phyloP scores from a whole-genome alignment of 495 filamentous ascomycete species.

The Cudoniella acicularis region DNA sequence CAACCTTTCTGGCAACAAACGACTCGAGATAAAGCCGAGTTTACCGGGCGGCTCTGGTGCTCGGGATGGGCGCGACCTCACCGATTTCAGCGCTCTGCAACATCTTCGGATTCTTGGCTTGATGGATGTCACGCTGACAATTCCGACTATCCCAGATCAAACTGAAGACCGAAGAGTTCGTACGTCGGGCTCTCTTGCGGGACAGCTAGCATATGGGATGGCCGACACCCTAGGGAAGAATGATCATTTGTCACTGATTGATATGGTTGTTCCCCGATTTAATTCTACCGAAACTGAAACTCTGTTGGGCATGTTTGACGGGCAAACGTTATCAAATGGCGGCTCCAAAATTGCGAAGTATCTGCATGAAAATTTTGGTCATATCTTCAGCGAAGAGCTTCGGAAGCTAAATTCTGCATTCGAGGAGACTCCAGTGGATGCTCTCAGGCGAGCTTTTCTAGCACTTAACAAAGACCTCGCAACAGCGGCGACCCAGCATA shows the following conservation, averaged over 20 bases:
- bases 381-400: constrained; percentile 78
- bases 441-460: constrained; percentile 81
- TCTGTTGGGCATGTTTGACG: constrained; percentile 91
- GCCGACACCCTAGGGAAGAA: constrained; percentile 91
- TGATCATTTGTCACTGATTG: constrained; percentile 94
- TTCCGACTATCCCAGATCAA: constrained; percentile 88
- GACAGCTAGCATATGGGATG: constrained; percentile 91
- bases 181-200: constrained; percentile 89
- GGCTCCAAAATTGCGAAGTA: constrained; percentile 96
- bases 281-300: constrained; percentile 89
- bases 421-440: constrained; percentile 74
- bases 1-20: constrained; percentile 95
- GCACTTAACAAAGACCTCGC: constrained; percentile 92
- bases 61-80: constrained; percentile 67
- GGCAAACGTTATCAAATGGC: constrained; percentile 74
- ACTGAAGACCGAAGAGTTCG: constrained; percentile 92
- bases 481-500: constrained; percentile 74
- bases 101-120: constrained; percentile 86
- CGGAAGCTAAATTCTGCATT: constrained; percentile 48
- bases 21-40: constrained; percentile 92
- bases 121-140: constrained; percentile 96
- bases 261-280: constrained; percentile 92
- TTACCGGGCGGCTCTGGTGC: constrained; percentile 45
- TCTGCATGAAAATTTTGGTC: constrained; percentile 88
- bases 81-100: constrained; percentile 83